Percentiles rank a stretch among this genome's conserved stretches.
These are phyloP conservation scores for Mortierella sp. DNA, from an alignment of 371 early-diverging fungal species.

Conservation along the genomic window DNA sequence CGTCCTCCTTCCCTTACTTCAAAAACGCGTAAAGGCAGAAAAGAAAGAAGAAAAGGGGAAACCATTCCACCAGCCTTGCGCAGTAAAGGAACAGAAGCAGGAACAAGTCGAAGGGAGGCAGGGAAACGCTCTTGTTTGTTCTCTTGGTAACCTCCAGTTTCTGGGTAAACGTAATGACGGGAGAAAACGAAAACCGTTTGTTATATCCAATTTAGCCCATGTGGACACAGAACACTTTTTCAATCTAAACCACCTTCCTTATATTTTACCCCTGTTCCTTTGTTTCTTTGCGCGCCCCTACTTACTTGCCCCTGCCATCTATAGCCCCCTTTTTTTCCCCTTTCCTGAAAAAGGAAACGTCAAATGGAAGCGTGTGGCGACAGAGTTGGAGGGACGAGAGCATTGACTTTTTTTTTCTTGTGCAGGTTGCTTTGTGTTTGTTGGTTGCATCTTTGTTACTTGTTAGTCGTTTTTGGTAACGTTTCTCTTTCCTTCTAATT, in stretches of 20 bases:
- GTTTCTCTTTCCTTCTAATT: background rate
- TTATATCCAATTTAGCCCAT: background rate
- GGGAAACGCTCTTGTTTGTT: background rate
- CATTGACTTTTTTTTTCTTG: background rate
- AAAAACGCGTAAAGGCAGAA: background rate
- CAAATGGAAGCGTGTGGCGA: background rate
- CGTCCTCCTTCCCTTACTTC: background rate
- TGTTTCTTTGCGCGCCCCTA: background rate
- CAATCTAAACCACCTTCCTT: background rate
- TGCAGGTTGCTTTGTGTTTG: background rate
- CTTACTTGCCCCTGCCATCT: background rate
- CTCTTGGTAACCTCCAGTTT: background rate
- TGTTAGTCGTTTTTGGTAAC: slow-evolving; percentile 1
- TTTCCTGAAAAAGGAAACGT: background rate
- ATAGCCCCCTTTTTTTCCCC: background rate
- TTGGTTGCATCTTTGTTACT: background rate
- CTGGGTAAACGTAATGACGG: slow-evolving; percentile 1
- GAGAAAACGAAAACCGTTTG: background rate
- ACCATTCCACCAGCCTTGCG: background rate
- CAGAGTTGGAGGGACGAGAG: background rate
- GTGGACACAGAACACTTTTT: background rate
- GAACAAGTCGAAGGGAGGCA: background rate
- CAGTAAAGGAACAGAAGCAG: background rate
- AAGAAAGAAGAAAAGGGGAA: background rate
- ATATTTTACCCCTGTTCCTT: background rate